Evolutionary conservation across 768 basidiomycete species (phyloP).

Genomic region (Coprinopsis sp.): DNA sequence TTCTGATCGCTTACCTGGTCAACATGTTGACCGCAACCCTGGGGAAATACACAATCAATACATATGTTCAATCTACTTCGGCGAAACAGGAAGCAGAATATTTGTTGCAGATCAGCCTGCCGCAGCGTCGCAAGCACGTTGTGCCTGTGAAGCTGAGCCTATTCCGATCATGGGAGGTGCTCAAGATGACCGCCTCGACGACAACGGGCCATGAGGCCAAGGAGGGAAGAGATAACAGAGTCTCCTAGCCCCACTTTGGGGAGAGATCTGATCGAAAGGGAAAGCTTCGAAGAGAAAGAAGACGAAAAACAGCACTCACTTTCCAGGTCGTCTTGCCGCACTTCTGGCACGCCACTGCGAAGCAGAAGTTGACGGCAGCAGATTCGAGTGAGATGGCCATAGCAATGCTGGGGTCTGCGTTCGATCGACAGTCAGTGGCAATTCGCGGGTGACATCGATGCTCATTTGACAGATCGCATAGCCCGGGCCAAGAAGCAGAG

Average conservation of each 20-base stretch:
- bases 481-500: too few relatives aligned
- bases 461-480: too few relatives aligned
- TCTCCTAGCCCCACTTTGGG: too few relatives aligned
- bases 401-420: background rate
- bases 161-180: conserved; percentile 2
- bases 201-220: too few relatives aligned
- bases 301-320: conserved; percentile 36
- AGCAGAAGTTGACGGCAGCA: conserved; percentile 51
- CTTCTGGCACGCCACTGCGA: conserved; percentile 48
- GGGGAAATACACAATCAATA: conserved; percentile 16
- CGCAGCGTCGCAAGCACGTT: background rate
- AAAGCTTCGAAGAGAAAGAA: conserved; percentile 11
- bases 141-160: background rate
- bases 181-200: too few relatives aligned
- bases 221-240: too few relatives aligned
- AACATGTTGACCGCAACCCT: conserved; percentile 72
- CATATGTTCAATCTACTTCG: conserved; percentile 3
- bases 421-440: background rate
- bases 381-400: conserved; percentile 4
- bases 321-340: conserved; percentile 72
- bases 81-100: background rate
- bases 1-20: conserved; percentile 45
- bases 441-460: background rate
- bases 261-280: too few relatives aligned
- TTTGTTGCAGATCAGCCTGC: background rate